phyloP scores from a whole-genome alignment of 169 alveolate species.

The Toxoplasma gondii region DNA sequence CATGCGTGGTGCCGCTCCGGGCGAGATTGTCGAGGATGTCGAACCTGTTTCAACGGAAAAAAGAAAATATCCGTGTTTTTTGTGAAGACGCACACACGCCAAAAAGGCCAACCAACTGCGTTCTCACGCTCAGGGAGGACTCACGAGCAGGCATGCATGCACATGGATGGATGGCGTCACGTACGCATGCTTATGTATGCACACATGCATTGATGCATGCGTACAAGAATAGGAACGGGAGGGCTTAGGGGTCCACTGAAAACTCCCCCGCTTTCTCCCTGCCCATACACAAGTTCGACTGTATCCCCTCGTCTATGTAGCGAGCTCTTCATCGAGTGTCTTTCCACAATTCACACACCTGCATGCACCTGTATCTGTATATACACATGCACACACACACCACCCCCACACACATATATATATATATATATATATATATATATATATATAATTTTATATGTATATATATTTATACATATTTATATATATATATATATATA shows the following conservation, averaged over 20 bases:
- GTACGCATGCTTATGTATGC: neutral
- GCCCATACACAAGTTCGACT: too few species aligned
- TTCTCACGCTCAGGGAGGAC: neutral
- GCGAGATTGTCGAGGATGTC: constrained; percentile 82
- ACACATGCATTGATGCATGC: neutral
- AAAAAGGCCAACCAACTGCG: too few species aligned
- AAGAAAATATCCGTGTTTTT: neutral
- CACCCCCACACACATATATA: neutral
- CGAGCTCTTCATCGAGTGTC: too few species aligned
- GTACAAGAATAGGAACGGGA: too few species aligned
- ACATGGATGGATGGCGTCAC: neutral
- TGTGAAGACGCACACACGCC: neutral
- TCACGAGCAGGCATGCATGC: neutral
- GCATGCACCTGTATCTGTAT: neutral
- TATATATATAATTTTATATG: neutral
- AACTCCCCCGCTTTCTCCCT: too few species aligned
- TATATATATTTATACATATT: neutral
- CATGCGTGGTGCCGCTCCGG: constrained; percentile 86
- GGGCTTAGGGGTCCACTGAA: too few species aligned
- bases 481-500: neutral
- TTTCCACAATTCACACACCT: neutral
- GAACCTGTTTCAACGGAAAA: constrained; percentile 73
- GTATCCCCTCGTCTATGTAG: too few species aligned
- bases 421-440: neutral
- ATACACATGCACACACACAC: neutral